These are phyloP conservation scores for Solanum aculeatissimum DNA, from an alignment of 305 asterid species.

Conservation along the genomic window DNA sequence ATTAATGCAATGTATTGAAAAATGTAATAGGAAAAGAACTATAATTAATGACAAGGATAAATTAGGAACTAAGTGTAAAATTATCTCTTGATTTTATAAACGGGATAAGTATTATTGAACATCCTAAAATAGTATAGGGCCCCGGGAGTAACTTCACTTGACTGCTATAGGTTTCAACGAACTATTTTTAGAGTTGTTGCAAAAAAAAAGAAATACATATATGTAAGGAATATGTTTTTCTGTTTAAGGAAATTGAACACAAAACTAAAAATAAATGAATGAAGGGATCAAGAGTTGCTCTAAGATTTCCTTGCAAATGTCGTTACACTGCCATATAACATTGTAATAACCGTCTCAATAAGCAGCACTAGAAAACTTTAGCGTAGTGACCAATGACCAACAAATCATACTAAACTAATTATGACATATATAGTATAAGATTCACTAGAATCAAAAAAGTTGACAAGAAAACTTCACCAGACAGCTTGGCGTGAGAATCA, in stretches of 20 bases:
- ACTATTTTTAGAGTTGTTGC: too few relatives aligned
- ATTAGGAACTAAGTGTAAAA: too few relatives aligned
- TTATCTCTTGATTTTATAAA: too few relatives aligned
- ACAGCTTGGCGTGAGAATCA: constrained; percentile 4
- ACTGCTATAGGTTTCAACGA: too few relatives aligned
- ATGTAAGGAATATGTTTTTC: not conserved
- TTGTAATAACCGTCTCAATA: not conserved
- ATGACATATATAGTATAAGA: not conserved
- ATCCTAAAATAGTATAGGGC: too few relatives aligned
- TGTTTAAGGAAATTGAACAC: not conserved
- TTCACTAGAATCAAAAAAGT: not conserved
- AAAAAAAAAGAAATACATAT: too few relatives aligned
- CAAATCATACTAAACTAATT: not conserved
- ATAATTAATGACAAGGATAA: too few relatives aligned
- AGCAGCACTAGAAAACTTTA: not conserved
- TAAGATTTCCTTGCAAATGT: not conserved
- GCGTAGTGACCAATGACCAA: not conserved
- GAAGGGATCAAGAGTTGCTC: not conserved
- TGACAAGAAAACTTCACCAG: not conserved
- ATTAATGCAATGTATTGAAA: too few relatives aligned
- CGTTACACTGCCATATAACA: not conserved
- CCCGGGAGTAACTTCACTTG: too few relatives aligned
- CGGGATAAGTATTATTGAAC: too few relatives aligned
- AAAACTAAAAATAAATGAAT: not conserved
- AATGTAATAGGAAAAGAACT: too few relatives aligned